A percentile compares a stretch with the other conserved stretches of the same genome.
Conservation (phyloP, 306 rosid genomes). For the Rosa rugosa region DNA sequence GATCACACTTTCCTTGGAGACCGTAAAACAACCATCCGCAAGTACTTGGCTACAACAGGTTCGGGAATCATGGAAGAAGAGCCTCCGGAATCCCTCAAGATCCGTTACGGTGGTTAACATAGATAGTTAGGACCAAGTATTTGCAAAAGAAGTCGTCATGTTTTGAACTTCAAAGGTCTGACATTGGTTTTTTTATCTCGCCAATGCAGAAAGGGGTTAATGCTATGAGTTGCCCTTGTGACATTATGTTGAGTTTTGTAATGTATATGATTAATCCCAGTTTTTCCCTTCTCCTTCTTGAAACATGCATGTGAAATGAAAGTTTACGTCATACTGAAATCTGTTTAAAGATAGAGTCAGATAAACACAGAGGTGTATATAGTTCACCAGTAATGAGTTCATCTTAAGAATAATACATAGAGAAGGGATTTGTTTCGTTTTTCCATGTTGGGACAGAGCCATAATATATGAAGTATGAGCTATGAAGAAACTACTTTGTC, state of each 20-base stretch:
- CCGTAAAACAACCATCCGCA: constrained; percentile 78
- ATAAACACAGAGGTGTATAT: background rate
- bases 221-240: background rate
- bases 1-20: constrained; percentile 93
- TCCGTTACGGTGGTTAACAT: constrained; percentile 78
- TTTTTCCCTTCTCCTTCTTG: background rate
- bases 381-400: background rate
- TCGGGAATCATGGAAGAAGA: constrained; percentile 93
- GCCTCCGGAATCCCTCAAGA: constrained; percentile 83
- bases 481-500: too few relatives aligned
- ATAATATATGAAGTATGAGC: too few relatives aligned
- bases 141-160: background rate
- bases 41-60: constrained; percentile 68
- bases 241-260: background rate
- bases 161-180: background rate
- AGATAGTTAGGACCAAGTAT: background rate
- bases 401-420: background rate
- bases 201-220: background rate
- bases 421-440: too few relatives aligned
- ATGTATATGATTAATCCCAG: background rate
- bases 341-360: background rate
- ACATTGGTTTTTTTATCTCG: background rate
- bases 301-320: background rate
- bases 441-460: too few relatives aligned
- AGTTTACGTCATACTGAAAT: background rate